Base-by-base conservation (phyloP, 768 basidiomycete species). In the Kwoniella bestiolae region DNA sequence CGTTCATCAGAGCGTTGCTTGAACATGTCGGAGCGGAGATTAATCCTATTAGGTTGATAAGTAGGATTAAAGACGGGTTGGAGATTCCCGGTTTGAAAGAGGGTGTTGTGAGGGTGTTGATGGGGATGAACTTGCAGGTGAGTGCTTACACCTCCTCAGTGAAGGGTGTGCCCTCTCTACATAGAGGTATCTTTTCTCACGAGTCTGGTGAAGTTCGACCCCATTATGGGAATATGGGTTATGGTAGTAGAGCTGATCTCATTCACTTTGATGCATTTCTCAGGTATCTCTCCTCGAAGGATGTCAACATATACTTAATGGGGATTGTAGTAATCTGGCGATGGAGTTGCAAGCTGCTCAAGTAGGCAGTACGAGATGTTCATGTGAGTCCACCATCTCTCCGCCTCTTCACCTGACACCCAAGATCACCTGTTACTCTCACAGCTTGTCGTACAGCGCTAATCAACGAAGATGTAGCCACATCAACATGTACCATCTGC, bases 11-110 rank as follows among this genome's bases (percentile, higher is more conserved):
- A 2, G 94, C 91, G 7, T 83, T 99, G 3, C 84, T 99, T 3
- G 94, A 98, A 83, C 96, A 96, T 68, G 92, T 97, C 50, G 94
- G 95, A 25, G 89, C 93, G 1, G 94, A 97, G 73, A 96, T 98
- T 73, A 90, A 94, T 75, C 95, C 96, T 3, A 90, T 98, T 61
- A 87, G 93, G 1, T 85, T 99, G 58, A 95, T 99, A 53, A 87
- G 93, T 2, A 88, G 95, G 9, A 97, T 99, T 81, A 90, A 91
- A 83, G 93, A 98, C 71, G 94, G 96, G 2, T 84, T 98, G 3
- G 94, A 98, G 81, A 97, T 99, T 50, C 93, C 93, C 0, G 95
- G 95, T 0, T 84, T 99, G 64, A 94, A 96, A 78, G 88, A 89
- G 55, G 94, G 95, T 3, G 82, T 98, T 34, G 91, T 98, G 83